Conservation (phyloP, 73 alveolate genomes). For the Paramecium sexaurelia region DNA sequence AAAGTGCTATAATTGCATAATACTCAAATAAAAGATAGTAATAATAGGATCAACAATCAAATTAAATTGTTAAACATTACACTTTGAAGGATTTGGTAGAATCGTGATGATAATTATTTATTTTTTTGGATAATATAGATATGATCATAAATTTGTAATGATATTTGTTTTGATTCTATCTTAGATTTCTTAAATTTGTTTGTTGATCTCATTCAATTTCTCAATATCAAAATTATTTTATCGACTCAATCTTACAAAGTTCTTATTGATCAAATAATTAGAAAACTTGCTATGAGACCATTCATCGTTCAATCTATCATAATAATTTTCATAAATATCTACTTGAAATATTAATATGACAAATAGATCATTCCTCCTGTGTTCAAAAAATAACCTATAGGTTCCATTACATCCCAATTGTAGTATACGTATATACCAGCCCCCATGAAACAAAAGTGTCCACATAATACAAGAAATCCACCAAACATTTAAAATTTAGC, state of each 20-base stretch:
- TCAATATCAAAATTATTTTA: background rate
- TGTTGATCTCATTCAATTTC: background rate
- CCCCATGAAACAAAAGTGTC: constrained; percentile 70
- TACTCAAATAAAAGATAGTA: background rate
- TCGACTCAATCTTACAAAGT: background rate
- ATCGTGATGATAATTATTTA: background rate
- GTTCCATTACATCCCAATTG: constrained; percentile 83
- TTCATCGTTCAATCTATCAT: background rate
- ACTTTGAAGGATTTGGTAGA: constrained; percentile 41
- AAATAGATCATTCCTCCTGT: background rate
- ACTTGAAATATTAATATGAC: constrained; percentile 12
- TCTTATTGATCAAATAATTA: constrained; percentile 16
- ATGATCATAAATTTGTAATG: constrained; percentile 40
- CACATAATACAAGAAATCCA: constrained; percentile 53
- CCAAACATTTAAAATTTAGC: constrained; percentile 31
- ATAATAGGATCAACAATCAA: background rate
- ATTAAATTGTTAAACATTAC: constrained; percentile 39
- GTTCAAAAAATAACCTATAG: constrained; percentile 70
- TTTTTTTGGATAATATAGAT: background rate
- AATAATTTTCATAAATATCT: background rate
- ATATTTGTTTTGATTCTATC: constrained; percentile 54
- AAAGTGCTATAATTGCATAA: constrained; percentile 27
- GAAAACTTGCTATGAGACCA: constrained; percentile 47
- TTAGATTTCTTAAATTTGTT: background rate
- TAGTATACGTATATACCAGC: constrained; percentile 76